Evolutionary conservation across 805 yeast species (phyloP).

Genomic region (Saccharomycopsis fodiens): DNA sequence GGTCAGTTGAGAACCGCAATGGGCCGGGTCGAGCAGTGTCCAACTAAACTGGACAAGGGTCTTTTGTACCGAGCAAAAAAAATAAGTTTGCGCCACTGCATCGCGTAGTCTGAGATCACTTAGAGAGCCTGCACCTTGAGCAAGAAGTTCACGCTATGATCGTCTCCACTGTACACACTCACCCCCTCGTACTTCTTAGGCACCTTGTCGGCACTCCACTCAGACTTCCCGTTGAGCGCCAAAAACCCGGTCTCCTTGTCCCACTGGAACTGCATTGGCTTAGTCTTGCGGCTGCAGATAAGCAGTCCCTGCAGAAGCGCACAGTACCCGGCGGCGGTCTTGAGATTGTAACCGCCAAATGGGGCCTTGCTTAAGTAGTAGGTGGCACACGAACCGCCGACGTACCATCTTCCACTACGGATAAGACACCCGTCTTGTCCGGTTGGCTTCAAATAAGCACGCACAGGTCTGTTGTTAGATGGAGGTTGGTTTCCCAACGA

Average conservation of each 20-base stretch:
- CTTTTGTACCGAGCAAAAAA: too few species aligned
- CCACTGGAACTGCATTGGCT: slow-evolving; percentile 52
- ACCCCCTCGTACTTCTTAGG: slow-evolving; percentile 42
- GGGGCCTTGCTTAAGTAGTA: slow-evolving; percentile 49
- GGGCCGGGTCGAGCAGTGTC: background rate
- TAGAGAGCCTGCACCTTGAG: slow-evolving; percentile 27
- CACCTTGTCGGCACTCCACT: slow-evolving; percentile 48
- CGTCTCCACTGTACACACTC: slow-evolving; percentile 38
- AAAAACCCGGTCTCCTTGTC: slow-evolving; percentile 38
- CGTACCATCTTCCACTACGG: slow-evolving; percentile 79
- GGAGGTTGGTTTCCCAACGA: slow-evolving; percentile 21
- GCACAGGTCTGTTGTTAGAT: slow-evolving; percentile 28
- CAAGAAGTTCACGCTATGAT: slow-evolving; percentile 27
- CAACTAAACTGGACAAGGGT: background rate
- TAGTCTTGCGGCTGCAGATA: slow-evolving; percentile 28
- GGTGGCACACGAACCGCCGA: slow-evolving; percentile 77
- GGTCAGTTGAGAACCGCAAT: too few species aligned
- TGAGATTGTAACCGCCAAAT: slow-evolving; percentile 66
- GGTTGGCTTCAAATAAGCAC: slow-evolving; percentile 44
- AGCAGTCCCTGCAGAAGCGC: slow-evolving; percentile 33
- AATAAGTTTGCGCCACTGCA: too few species aligned
- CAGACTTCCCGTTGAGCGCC: slow-evolving; percentile 52
- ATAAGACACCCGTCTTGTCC: slow-evolving; percentile 70
- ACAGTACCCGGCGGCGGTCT: slow-evolving; percentile 71
- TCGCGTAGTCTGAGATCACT: too few species aligned